Base-by-base conservation (phyloP, 164 flowering plant genomes). In the Platanus orientalis region DNA sequence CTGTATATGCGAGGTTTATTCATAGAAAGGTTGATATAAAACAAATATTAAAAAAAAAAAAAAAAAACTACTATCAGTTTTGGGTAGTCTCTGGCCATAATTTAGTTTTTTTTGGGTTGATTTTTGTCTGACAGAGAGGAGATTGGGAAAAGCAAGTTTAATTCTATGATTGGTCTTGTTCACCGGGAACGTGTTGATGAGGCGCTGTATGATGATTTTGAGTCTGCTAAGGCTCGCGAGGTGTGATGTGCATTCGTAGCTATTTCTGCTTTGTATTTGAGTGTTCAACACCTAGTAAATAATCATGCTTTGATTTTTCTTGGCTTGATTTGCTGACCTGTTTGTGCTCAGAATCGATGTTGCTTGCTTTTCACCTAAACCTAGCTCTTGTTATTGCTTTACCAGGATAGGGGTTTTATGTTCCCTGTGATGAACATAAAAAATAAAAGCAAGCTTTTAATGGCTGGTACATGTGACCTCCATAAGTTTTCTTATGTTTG, bases 141-240 rank as follows among this genome's bases (percentile, higher is more conserved):
- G 82, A 95, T 95, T 50, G 82, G 76, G 62, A 92, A 73, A 70
- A 81, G 78, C 78, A 88, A 84, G 81, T 91, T 83, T 61, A 91
- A 94, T 76, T 82, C 89, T 54, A 91, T 94, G 99, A 94, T 94
- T 74, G 96, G 99, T 66, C 89, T 94, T 44, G 75, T 83, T 69
- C 85, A 94, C 48, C 85, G 86, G 27, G 96, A 89, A 34, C 96
- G 99, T 60, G 80, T 92, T 75, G 99, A 95, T 78, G 89, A 71
- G 73, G 91, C 26, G 58, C 79, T 95, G 6, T 95, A 95, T 71
- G 99, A 85, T 79, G 97, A 90, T 80, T 95, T 78, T 69, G 99
- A 95, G 77, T 73, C 97, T 23, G 84, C 61, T 25, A 94, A 94
- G 80, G 97, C 88, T 68, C 90, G 93, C 57, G 97, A 93, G 98